phyloP scores from a whole-genome alignment of 257 asterid genomes.

The Solanum paucissectum region DNA sequence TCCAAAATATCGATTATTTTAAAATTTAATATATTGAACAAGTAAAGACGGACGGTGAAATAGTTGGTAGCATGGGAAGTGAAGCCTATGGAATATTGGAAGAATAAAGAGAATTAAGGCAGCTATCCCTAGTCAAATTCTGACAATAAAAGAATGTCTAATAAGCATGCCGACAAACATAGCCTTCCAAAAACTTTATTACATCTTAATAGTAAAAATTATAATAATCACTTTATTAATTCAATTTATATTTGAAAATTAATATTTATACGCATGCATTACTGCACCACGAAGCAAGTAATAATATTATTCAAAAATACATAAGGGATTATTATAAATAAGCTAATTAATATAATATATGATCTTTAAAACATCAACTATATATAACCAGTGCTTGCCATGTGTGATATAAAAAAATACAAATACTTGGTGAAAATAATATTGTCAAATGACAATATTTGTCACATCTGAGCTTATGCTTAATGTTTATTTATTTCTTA shows the following conservation, averaged over 20 bases:
- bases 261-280: conserved; percentile 26
- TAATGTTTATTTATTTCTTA: not conserved
- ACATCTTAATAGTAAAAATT: not conserved
- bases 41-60: not conserved
- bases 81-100: conserved; percentile 5
- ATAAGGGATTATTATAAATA: not conserved
- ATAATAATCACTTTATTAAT: not conserved
- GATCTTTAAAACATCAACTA: not conserved
- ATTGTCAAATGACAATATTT: not conserved
- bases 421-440: too few relatives aligned
- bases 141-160: conserved; percentile 6
- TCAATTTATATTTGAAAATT: not conserved
- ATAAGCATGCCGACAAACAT: conserved; percentile 5
- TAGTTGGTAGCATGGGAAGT: not conserved
- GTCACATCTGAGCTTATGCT: not conserved
- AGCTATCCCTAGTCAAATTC: conserved; percentile 10
- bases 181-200: conserved; percentile 3
- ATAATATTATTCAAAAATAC: not conserved
- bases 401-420: not conserved
- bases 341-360: not conserved
- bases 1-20: too few relatives aligned
- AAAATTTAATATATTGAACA: too few relatives aligned
- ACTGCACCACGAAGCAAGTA: conserved; percentile 1
- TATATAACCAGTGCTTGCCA: not conserved
- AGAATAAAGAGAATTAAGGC: conserved; percentile 5